Evolutionary conservation across 345 rosid species (phyloP).

Genomic region (Salix dunnii): DNA sequence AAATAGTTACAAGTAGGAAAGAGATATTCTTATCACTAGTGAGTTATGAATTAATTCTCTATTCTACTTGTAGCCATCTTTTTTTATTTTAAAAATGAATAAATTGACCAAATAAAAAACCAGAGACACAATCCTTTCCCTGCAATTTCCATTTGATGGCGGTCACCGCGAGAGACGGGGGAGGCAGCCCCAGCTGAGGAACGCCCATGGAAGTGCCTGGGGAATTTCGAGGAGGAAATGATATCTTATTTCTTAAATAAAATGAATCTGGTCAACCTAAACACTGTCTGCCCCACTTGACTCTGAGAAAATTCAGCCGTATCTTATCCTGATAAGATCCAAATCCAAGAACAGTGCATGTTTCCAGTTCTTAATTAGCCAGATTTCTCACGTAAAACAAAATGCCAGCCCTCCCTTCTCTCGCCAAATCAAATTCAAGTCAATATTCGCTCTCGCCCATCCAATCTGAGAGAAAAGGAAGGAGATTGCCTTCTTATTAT

Average conservation of each 20-base stretch:
- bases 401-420: neutral
- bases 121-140: no score
- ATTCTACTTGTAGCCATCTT: no score
- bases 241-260: neutral
- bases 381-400: neutral
- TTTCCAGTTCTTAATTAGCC: neutral
- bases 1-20: no score
- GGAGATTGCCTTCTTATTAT: neutral
- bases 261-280: conserved; percentile 23
- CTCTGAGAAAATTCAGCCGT: neutral
- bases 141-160: no score
- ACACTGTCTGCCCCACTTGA: conserved; percentile 12
- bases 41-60: no score
- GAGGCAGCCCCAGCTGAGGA: neutral
- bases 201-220: conserved; percentile 24
- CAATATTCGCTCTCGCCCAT: neutral
- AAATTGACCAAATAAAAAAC: no score
- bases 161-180: no score
- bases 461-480: neutral
- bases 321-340: neutral
- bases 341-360: no score
- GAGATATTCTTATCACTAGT: no score
- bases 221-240: conserved; percentile 20
- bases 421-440: neutral
- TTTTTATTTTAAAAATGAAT: no score